These are phyloP conservation scores for Xylaria sp. DNA, from an alignment of 2,329 filamentous ascomycete genomes.

Conservation along the genomic window DNA sequence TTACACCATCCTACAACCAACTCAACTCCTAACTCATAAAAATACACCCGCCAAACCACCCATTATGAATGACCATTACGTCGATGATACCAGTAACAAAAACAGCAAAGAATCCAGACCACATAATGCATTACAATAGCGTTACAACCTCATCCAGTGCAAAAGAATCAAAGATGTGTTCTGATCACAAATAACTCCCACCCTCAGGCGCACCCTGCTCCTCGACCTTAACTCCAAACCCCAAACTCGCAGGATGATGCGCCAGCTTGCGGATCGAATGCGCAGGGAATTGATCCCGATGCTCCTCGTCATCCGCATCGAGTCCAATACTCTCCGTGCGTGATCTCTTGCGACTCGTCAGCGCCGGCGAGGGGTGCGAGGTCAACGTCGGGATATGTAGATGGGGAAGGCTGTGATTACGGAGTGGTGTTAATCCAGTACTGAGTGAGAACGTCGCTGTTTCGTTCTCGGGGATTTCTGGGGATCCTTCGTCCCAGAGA, in stretches of 20 bases:
- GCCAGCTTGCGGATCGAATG: slow-evolving; percentile 29
- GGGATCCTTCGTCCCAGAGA: slow-evolving; percentile 6
- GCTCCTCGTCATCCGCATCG: slow-evolving; percentile 14
- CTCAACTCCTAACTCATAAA: not conserved
- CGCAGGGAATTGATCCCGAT: slow-evolving; percentile 21
- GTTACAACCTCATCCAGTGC: not conserved
- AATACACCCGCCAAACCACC: not conserved
- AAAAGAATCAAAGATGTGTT: too few species aligned
- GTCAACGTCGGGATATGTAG: not conserved
- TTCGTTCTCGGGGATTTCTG: slow-evolving; percentile 7
- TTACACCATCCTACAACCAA: not conserved
- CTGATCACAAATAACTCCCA: slow-evolving; percentile 14
- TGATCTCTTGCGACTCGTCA: slow-evolving; percentile 31
- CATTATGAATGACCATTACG: not conserved
- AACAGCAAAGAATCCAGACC: not conserved
- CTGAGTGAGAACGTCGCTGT: slow-evolving; percentile 20
- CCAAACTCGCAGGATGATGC: slow-evolving; percentile 18
- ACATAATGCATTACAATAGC: not conserved
- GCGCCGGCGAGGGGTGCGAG: slow-evolving; percentile 10
- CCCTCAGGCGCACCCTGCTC: not conserved
- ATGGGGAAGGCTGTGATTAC: not conserved
- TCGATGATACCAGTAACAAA: not conserved
- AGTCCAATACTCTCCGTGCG: slow-evolving; percentile 32
- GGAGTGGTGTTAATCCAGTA: slow-evolving; percentile 22
- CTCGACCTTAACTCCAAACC: slow-evolving; percentile 1